Conservation (phyloP, 2,329 filamentous ascomycete genomes). For the Orbilia quercus region DNA sequence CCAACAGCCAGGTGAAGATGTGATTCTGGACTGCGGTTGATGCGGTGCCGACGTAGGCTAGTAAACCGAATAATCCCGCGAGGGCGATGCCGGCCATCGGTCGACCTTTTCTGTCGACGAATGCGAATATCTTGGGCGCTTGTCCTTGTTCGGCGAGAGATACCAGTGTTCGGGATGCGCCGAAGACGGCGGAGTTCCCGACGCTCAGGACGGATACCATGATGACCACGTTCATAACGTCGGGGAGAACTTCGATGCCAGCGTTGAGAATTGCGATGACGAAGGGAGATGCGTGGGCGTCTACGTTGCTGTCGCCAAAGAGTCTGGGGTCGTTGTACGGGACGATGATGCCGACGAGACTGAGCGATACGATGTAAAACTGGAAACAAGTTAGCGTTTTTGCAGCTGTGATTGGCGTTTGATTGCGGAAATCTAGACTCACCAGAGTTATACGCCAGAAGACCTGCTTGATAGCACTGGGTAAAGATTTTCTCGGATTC, state of each 20-base stretch:
- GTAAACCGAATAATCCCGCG: conserved; percentile 75
- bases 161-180: conserved; percentile 87
- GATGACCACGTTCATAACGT: conserved; percentile 94
- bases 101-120: conserved; percentile 84
- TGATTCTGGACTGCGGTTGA: conserved; percentile 73
- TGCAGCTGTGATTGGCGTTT: no score
- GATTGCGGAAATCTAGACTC: no score
- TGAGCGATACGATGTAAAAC: conserved; percentile 87
- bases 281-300: conserved; percentile 85
- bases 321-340: conserved; percentile 76
- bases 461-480: conserved; percentile 89
- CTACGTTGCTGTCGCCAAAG: conserved; percentile 69
- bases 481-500: conserved; percentile 83
- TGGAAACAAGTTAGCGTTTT: conserved; percentile 28
- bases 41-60: conserved; percentile 74
- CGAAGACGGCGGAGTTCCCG: conserved; percentile 91
- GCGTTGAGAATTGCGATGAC: conserved; percentile 91
- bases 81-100: conserved; percentile 78
- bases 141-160: conserved; percentile 89
- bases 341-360: conserved; percentile 83
- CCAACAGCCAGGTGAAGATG: conserved; percentile 83
- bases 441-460: conserved; percentile 88
- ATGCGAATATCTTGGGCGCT: conserved; percentile 79
- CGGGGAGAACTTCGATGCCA: conserved; percentile 81
- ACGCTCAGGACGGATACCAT: conserved; percentile 90